Conservation (phyloP, 768 basidiomycete genomes). For the Tubosaeta sp. region DNA sequence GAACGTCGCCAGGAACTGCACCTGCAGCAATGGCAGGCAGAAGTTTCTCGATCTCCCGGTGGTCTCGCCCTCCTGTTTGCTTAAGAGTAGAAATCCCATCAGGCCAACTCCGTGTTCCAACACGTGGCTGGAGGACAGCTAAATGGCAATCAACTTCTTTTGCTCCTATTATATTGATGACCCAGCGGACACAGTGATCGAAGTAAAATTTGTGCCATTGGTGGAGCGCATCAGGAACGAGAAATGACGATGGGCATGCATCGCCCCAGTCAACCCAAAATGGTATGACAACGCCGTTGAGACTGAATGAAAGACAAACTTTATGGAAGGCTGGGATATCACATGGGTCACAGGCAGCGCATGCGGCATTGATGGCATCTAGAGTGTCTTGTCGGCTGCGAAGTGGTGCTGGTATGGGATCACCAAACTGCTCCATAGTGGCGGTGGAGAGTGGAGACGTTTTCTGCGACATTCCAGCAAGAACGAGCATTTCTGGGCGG, state of each 20-base stretch:
- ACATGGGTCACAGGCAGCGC: not conserved
- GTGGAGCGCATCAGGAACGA: conserved; percentile 27
- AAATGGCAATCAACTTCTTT: conserved; percentile 25
- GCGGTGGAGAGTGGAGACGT: conserved; percentile 14
- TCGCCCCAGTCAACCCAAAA: conserved; percentile 33
- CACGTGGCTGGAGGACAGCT: conserved; percentile 19
- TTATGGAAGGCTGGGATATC: not conserved
- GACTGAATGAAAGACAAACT: not conserved
- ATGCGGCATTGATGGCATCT: not conserved
- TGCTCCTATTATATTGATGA: conserved; percentile 12
- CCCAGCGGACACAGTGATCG: conserved; percentile 16
- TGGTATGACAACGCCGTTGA: conserved; percentile 11
- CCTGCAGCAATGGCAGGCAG: not conserved
- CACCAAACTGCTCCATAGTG: conserved; percentile 10
- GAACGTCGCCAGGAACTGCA: conserved; percentile 23
- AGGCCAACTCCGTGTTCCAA: not conserved
- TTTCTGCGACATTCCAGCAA: conserved; percentile 9
- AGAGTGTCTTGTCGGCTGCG: not conserved
- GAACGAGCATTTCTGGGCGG: conserved; percentile 13
- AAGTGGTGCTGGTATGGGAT: conserved; percentile 2
- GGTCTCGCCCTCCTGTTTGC: conserved; percentile 2
- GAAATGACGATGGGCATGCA: conserved; percentile 16
- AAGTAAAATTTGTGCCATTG: conserved; percentile 25
- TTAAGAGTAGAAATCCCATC: conserved; percentile 6
- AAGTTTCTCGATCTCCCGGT: conserved; percentile 7